phyloP scores from a whole-genome alignment of 352 stramenopile species.

The Phytophthora pini region DNA sequence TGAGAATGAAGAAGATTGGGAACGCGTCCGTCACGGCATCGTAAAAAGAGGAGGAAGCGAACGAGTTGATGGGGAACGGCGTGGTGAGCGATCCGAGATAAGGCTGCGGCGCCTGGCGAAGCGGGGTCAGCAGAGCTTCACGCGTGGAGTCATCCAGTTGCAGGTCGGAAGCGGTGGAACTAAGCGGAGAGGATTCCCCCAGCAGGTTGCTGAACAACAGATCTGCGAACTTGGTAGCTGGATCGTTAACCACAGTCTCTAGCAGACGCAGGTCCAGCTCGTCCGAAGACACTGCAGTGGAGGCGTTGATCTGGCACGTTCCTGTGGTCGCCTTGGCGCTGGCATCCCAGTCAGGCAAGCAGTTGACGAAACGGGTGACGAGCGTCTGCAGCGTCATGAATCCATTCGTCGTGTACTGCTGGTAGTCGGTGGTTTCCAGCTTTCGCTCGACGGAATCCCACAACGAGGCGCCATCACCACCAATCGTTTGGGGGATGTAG shows the following conservation, averaged over 20 bases:
- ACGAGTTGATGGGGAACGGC: conserved; percentile 41
- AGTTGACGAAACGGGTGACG: conserved; percentile 49
- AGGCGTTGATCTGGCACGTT: conserved; percentile 25
- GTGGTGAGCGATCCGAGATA: conserved; percentile 35
- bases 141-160: conserved; percentile 17
- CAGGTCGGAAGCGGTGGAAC: conserved; percentile 7
- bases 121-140: conserved; percentile 35
- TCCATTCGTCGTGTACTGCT: conserved; percentile 45
- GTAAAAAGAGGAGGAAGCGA: conserved; percentile 39
- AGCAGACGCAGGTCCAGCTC: conserved; percentile 31
- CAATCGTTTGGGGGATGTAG: conserved; percentile 27
- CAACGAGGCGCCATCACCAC: conserved; percentile 15
- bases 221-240: conserved; percentile 26
- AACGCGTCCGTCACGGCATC: conserved; percentile 40
- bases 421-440: conserved; percentile 36
- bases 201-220: conserved; percentile 25
- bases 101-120: conserved; percentile 47
- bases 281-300: conserved; percentile 8
- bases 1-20: conserved; percentile 37
- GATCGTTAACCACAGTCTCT: conserved; percentile 32
- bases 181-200: conserved; percentile 24
- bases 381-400: conserved; percentile 62
- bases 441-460: conserved; percentile 32
- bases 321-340: conserved; percentile 20
- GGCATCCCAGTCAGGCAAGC: conserved; percentile 45